Conservation (phyloP, 2,329 filamentous ascomycete genomes). For the Ascochyta rabiei region DNA sequence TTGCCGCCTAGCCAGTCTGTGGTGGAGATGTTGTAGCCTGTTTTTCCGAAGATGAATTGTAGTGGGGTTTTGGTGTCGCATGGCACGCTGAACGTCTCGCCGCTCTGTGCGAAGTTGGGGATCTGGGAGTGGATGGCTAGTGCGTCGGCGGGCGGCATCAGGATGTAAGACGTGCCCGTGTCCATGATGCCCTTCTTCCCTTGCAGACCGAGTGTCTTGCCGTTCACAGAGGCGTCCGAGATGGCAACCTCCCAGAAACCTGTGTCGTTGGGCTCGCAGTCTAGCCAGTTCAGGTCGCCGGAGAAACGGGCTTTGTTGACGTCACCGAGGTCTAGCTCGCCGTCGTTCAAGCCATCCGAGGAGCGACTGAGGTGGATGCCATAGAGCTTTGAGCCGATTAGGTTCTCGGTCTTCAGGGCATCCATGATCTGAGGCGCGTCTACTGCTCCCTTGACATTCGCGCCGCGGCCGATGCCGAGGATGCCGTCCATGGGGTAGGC, state of each 20-base stretch:
- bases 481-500: slow-evolving; percentile 89
- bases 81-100: slow-evolving; percentile 72
- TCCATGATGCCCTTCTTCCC: slow-evolving; percentile 74
- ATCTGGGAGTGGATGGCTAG: slow-evolving; percentile 71
- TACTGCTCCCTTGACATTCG: slow-evolving; percentile 50
- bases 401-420: slow-evolving; percentile 61
- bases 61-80: slow-evolving; percentile 69
- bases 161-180: slow-evolving; percentile 80
- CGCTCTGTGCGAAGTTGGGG: slow-evolving; percentile 63
- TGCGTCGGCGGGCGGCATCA: slow-evolving; percentile 72
- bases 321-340: slow-evolving; percentile 78
- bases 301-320: slow-evolving; percentile 70
- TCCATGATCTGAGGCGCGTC: slow-evolving; percentile 70
- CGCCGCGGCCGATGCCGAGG: slow-evolving; percentile 73
- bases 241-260: slow-evolving; percentile 76
- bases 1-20: slow-evolving; percentile 72
- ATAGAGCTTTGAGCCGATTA: slow-evolving; percentile 70
- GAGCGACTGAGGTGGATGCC: slow-evolving; percentile 72
- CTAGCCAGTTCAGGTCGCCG: slow-evolving; percentile 71
- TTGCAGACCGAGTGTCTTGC: slow-evolving; percentile 55
- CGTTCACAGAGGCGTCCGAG: slow-evolving; percentile 68
- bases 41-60: slow-evolving; percentile 70
- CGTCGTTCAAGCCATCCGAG: slow-evolving; percentile 69
- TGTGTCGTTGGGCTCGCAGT: slow-evolving; percentile 55
- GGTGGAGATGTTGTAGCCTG: slow-evolving; percentile 68